Evolutionary conservation across 805 yeast genomes (phyloP), one percentile per base, ranked within the genome.

Genomic region (Barnettozyma populi): DNA sequence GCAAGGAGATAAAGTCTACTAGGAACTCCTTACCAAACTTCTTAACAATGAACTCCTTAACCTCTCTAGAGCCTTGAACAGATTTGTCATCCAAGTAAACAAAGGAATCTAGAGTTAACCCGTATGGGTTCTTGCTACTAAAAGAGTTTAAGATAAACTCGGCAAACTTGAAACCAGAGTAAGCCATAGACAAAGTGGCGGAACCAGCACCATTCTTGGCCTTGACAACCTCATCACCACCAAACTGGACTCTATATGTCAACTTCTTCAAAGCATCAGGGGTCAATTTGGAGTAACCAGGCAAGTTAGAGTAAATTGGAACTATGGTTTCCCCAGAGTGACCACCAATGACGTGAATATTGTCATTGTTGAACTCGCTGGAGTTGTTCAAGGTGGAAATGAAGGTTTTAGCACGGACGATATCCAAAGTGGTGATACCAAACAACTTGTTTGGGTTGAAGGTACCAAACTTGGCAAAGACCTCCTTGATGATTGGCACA

Each of bases 151-250:
- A 43, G 25, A 46, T 25, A 18, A 46, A 46, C 60, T 79, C 82
- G 27, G 90, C 86, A 65, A 89, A 85, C 57, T 83, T 77, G 73
- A 78, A 87, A 32, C 95, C 97, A 32, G 97, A 96, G 60, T 82
- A 85, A 9, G 97, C 97, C 97, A 90, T 92, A 27, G 96, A 86
- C 56, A 90, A 75, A 34, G 98, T 90, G 48, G 97, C 97, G 43
- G 96, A 87, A 36, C 97, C 97, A 45, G 83, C 83, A 54, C 97
- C 97, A 60, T 87, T 84, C 74, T 90, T 90, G 48, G 97, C 97
- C 72, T 86, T 75, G 54, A 90, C 98, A 42, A 90, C 96, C 70
- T 92, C 97, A 66, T 90, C 98, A 64, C 98, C 98, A 52, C 95
- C 96, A 59, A 85, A 90, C 73, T 90, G 97, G 57, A 90, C 90